Conservation (phyloP, 2,329 filamentous ascomycete genomes). For the Beauveria caledonica region DNA sequence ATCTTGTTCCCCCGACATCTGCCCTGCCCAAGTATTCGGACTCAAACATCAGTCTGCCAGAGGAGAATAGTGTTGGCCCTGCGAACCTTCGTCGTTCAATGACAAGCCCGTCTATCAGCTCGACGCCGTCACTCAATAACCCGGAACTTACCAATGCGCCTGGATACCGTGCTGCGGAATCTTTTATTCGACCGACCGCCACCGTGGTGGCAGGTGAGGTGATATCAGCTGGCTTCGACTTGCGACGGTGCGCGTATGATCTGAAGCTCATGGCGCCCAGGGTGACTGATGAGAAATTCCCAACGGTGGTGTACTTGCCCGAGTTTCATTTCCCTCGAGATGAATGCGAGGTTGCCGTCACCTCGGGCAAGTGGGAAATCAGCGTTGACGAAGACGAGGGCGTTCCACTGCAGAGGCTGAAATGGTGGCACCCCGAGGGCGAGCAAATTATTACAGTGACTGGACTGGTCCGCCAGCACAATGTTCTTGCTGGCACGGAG, state of each 20-base stretch:
- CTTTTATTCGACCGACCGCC: constrained; percentile 80
- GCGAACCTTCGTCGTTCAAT: constrained; percentile 68
- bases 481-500: constrained; percentile 46
- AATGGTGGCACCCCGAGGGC: constrained; percentile 89
- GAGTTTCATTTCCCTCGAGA: constrained; percentile 85
- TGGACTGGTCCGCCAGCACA: constrained; percentile 61
- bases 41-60: constrained; percentile 37
- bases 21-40: constrained; percentile 37
- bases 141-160: constrained; percentile 54
- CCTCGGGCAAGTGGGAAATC: constrained; percentile 85
- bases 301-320: constrained; percentile 79
- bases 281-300: constrained; percentile 51
- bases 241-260: constrained; percentile 68
- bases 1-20: constrained; percentile 53
- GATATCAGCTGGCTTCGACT: constrained; percentile 68
- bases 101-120: constrained; percentile 58
- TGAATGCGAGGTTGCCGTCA: constrained; percentile 63
- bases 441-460: constrained; percentile 71
- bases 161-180: constrained; percentile 84
- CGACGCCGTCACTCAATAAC: constrained; percentile 41
- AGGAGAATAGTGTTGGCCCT: constrained; percentile 58
- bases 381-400: constrained; percentile 62
- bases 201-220: constrained; percentile 67
- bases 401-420: constrained; percentile 63
- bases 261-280: constrained; percentile 58